Conservation (phyloP, 257 asterid species). For the Rhazya stricta region DNA sequence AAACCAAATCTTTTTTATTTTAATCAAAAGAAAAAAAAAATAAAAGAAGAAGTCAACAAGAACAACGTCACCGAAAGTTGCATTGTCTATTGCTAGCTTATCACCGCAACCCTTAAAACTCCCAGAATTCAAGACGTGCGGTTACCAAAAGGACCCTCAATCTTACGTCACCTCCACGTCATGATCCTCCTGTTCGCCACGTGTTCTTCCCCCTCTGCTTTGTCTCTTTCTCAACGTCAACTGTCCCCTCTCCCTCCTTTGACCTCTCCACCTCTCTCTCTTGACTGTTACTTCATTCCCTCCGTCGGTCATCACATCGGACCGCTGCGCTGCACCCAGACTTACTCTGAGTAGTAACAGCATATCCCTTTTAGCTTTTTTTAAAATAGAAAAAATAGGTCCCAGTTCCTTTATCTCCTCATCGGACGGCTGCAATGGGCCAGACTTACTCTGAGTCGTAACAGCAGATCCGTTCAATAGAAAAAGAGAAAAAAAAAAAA, state of each 20-base stretch:
- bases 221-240: slow-evolving; percentile 10
- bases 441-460: too few species aligned
- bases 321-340: slow-evolving; percentile 18
- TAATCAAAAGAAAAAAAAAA: background rate
- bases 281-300: background rate
- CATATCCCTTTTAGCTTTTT: too few species aligned
- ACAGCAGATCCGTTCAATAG: background rate
- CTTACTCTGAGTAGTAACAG: background rate
- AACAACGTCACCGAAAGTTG: slow-evolving; percentile 38
- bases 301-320: slow-evolving; percentile 20
- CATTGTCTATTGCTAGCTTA: slow-evolving; percentile 10
- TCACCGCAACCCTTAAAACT: background rate
- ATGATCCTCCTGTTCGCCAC: slow-evolving; percentile 13
- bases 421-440: slow-evolving; percentile 20
- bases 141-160: background rate
- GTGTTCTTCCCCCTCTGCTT: slow-evolving; percentile 16
- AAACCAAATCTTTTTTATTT: background rate
- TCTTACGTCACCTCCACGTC: slow-evolving; percentile 16
- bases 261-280: slow-evolving; percentile 1
- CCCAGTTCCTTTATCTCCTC: too few species aligned
- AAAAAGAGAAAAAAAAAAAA: too few species aligned
- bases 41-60: slow-evolving; percentile 27
- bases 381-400: too few species aligned
- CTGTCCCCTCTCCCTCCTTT: slow-evolving; percentile 7
- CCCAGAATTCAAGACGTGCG: slow-evolving; percentile 5